A percentile compares a stretch with the other conserved stretches of the same genome.
These are phyloP conservation scores for Coemansia sp. DNA, from an alignment of 192 early-diverging fungal species.

Conservation along the genomic window DNA sequence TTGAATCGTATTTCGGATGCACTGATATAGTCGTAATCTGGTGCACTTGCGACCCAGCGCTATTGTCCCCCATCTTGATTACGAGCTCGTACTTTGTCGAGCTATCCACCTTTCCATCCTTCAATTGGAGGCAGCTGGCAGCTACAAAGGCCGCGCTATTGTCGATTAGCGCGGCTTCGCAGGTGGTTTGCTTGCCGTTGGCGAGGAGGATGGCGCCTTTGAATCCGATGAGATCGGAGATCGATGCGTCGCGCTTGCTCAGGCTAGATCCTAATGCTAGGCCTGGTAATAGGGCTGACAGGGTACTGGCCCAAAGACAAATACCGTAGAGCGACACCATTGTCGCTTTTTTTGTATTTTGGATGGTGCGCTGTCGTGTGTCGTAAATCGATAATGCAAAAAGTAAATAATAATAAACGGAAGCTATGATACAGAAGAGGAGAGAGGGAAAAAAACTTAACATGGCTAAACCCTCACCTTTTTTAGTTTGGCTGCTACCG, in stretches of 20 bases:
- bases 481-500: neutral
- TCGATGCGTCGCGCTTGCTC: conserved; percentile 17
- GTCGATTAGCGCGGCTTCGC: conserved; percentile 40
- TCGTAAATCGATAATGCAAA: neutral
- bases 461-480: neutral
- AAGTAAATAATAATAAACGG: neutral
- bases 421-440: neutral
- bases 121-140: conserved; percentile 35
- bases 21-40: conserved; percentile 19
- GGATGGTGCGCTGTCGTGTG: neutral
- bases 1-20: conserved; percentile 22
- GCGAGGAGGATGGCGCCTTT: conserved; percentile 27
- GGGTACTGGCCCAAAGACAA: neutral
- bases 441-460: neutral
- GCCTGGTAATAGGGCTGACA: neutral
- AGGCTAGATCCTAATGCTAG: neutral
- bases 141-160: conserved; percentile 35
- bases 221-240: conserved; percentile 10
- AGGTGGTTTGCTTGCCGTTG: conserved; percentile 35
- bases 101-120: conserved; percentile 8
- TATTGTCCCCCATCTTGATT: conserved; percentile 17
- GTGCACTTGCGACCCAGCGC: conserved; percentile 7
- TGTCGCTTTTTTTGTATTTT: neutral
- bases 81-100: conserved; percentile 14
- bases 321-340: conserved; percentile 4